Evolutionary conservation across 208 protist genomes (phyloP).

Genomic region (Leishmania gerbilli): DNA sequence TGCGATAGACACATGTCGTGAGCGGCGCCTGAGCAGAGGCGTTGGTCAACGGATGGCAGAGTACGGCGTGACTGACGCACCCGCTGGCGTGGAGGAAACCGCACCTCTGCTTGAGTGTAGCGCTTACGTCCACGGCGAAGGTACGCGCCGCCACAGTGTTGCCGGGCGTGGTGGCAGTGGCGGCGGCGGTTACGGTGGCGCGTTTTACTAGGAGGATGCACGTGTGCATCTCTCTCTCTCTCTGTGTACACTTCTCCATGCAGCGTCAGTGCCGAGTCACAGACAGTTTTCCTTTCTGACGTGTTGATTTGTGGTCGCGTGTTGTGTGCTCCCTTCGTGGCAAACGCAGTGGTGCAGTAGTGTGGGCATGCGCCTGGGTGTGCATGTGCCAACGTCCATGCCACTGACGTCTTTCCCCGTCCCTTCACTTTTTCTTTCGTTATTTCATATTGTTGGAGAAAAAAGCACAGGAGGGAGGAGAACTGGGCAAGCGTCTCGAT

Average conservation of each 20-base stretch:
- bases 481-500: not conserved
- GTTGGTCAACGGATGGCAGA: conserved; percentile 16
- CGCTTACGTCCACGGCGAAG: not conserved
- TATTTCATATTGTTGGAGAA: not conserved
- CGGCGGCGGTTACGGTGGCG: not conserved
- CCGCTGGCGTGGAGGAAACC: conserved; percentile 1
- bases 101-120: conserved; percentile 24
- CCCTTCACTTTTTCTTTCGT: not conserved
- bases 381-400: not conserved
- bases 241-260: not conserved
- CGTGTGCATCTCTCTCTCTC: too few relatives aligned
- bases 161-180: not conserved
- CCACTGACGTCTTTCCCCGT: not conserved
- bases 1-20: conserved; percentile 16
- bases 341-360: not conserved
- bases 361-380: not conserved
- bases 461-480: not conserved
- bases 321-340: not conserved
- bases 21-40: conserved; percentile 16
- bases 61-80: conserved; percentile 7
- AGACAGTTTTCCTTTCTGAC: not conserved
- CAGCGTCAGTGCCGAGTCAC: not conserved
- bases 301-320: not conserved
- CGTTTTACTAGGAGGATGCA: not conserved
- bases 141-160: not conserved